Evolutionary conservation across 805 yeast species (phyloP), one percentile per base, ranked within the genome.

Genomic region (Metschnikowia santaceciliae): DNA sequence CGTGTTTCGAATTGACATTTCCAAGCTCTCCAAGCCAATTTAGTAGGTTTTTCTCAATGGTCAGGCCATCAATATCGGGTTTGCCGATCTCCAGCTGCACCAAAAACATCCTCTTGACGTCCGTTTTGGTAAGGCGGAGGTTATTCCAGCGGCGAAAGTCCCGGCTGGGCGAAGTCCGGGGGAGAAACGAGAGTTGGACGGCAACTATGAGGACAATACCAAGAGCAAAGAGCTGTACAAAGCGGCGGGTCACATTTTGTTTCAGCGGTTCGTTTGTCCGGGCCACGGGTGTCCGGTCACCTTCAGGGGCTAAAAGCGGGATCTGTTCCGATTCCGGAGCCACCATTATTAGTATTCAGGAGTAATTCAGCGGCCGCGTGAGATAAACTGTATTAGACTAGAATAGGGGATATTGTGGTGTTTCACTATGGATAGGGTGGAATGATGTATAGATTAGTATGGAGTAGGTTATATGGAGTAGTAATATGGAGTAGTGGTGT

Each of bases 111-210:
- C 96, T 73, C 57, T 86, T 83, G 32, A 86, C 76, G 55, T 90
- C 97, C 8, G 82, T 77, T 49, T 76, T 77, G 2, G 96, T 84
- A 45, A 88, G 63, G 48, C 72, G 77, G 34, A 82, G 76, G 32
- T 84, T 83, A 66, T 89, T 88, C 56, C 88, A 65, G 46, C 96
- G 70, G 59, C 92, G 77, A 60, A 87, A 81, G 66, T 91, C 97
- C 56, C 96, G 72, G 46, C 86, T 81, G 17, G 89, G 70, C 2
- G 96, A 88, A 1, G 97, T 88, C 51, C 96, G 68, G 1, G 96
- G 97, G 14, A 90, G 72, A 63, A 90, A 90, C 0, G 85, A 80
- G 46, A 88, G 71, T 38, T 87, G 80, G 62, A 87, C 82, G 2
- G 79, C 72, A 14, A 81, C 61, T 34, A 82, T 67, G 43, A 82